Evolutionary conservation across 768 basidiomycete species (phyloP).

Genomic region (Boletus coccyginus): DNA sequence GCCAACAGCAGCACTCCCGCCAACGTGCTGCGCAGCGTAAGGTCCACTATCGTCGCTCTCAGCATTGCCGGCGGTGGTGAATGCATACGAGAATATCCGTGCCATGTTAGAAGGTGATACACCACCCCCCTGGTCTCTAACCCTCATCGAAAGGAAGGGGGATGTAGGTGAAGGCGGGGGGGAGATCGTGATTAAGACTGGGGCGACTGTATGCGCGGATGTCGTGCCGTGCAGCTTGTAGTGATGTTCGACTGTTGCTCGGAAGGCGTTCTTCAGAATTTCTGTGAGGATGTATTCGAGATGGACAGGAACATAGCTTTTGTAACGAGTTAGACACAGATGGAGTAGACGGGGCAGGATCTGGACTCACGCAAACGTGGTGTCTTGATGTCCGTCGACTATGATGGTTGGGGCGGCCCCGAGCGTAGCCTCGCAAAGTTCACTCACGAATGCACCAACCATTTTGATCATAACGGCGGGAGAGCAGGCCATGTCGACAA

Average conservation of each 20-base stretch:
- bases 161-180: slow-evolving; percentile 41
- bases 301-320: slow-evolving; percentile 84
- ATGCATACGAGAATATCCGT: slow-evolving; percentile 87
- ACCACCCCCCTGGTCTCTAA: slow-evolving; percentile 87
- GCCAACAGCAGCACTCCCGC: slow-evolving; percentile 63
- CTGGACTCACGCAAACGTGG: slow-evolving; percentile 71
- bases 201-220: slow-evolving; percentile 44
- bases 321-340: slow-evolving; percentile 10
- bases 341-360: neutral
- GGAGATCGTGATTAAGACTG: slow-evolving; percentile 71
- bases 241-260: slow-evolving; percentile 82
- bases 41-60: slow-evolving; percentile 59
- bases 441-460: slow-evolving; percentile 81
- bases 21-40: slow-evolving; percentile 76
- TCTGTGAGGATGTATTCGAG: slow-evolving; percentile 91
- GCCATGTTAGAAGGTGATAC: slow-evolving; percentile 71
- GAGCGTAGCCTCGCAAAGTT: slow-evolving; percentile 81
- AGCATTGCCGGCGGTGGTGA: slow-evolving; percentile 72
- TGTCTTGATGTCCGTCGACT: slow-evolving; percentile 67
- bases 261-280: slow-evolving; percentile 87
- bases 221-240: slow-evolving; percentile 38
- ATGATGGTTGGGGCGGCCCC: slow-evolving; percentile 65
- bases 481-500: slow-evolving; percentile 72
- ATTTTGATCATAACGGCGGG: slow-evolving; percentile 71
- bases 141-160: slow-evolving; percentile 67